Evolutionary conservation across 768 basidiomycete species (phyloP).

Genomic region (Leccinum subgranulosum): DNA sequence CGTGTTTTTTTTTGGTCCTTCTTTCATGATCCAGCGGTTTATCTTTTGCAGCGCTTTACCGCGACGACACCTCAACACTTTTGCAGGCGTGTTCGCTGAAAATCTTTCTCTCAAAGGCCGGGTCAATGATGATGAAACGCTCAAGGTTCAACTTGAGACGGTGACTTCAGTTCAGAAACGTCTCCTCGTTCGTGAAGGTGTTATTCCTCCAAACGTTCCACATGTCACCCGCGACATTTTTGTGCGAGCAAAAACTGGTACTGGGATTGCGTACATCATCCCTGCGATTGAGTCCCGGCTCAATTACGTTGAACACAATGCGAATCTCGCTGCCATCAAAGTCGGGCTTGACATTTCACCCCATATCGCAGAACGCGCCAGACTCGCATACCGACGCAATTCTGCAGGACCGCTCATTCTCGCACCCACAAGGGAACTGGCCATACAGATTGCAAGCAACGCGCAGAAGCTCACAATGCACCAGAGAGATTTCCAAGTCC

Average conservation of each 20-base stretch:
- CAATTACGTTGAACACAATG: slow-evolving; percentile 48
- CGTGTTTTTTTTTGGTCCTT: background rate
- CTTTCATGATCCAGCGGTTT: slow-evolving; percentile 5
- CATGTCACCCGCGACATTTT: slow-evolving; percentile 59
- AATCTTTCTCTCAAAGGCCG: slow-evolving; percentile 28
- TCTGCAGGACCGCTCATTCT: slow-evolving; percentile 76
- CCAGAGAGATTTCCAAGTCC: slow-evolving; percentile 63
- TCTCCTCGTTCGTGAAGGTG: slow-evolving; percentile 47
- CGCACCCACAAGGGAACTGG: slow-evolving; percentile 87
- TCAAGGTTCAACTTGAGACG: slow-evolving; percentile 58
- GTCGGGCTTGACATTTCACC: slow-evolving; percentile 37
- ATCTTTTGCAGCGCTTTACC: background rate
- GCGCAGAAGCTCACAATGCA: slow-evolving; percentile 62
- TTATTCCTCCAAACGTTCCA: background rate
- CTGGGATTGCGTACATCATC: slow-evolving; percentile 86
- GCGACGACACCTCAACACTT: slow-evolving; percentile 7
- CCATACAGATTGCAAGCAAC: slow-evolving; percentile 86
- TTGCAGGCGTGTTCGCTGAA: background rate
- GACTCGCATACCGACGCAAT: slow-evolving; percentile 37
- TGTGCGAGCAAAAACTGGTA: slow-evolving; percentile 86
- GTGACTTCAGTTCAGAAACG: slow-evolving; percentile 85
- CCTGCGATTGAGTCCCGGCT: slow-evolving; percentile 81
- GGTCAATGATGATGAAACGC: slow-evolving; percentile 38
- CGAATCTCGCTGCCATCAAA: slow-evolving; percentile 39
- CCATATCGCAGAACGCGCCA: slow-evolving; percentile 30